phyloP scores from a whole-genome alignment of 2,329 filamentous ascomycete genomes.

The Elsinoe australis region DNA sequence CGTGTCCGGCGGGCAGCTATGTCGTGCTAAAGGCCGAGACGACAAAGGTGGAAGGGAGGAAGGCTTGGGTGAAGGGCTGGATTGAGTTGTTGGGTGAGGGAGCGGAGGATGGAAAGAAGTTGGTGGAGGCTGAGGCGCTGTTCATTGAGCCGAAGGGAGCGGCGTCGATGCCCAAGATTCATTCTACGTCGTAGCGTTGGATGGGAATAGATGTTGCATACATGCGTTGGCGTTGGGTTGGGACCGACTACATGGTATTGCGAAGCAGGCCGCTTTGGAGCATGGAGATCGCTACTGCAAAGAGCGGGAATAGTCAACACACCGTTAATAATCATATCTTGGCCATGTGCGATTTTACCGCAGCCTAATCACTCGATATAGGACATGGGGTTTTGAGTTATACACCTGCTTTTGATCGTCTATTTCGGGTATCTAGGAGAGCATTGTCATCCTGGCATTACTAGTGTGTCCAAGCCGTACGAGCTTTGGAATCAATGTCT shows the following conservation, averaged over 20 bases:
- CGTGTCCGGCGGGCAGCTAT: conserved; percentile 66
- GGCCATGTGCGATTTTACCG: too few species aligned
- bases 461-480: background rate
- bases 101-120: conserved; percentile 46
- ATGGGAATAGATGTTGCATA: background rate
- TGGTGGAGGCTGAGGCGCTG: conserved; percentile 77
- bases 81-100: conserved; percentile 65
- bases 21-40: conserved; percentile 74
- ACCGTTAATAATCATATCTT: too few species aligned
- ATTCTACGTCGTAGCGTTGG: conserved; percentile 10
- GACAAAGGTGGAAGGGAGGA: conserved; percentile 79
- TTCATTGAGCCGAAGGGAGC: conserved; percentile 86
- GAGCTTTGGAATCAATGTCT: too few species aligned
- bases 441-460: background rate
- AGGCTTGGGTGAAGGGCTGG: conserved; percentile 85
- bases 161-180: conserved; percentile 38
- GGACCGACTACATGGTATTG: too few species aligned
- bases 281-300: too few species aligned
- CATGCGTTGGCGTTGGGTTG: background rate
- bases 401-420: background rate
- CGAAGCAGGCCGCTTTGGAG: too few species aligned
- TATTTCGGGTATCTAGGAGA: conserved; percentile 14
- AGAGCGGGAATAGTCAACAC: too few species aligned
- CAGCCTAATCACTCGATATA: too few species aligned
- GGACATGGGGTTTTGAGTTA: too few species aligned